Percentiles rank a stretch among this genome's conserved stretches.
Conservation (phyloP, 2,329 filamentous ascomycete genomes). For the Penicillium hesseltinei region DNA sequence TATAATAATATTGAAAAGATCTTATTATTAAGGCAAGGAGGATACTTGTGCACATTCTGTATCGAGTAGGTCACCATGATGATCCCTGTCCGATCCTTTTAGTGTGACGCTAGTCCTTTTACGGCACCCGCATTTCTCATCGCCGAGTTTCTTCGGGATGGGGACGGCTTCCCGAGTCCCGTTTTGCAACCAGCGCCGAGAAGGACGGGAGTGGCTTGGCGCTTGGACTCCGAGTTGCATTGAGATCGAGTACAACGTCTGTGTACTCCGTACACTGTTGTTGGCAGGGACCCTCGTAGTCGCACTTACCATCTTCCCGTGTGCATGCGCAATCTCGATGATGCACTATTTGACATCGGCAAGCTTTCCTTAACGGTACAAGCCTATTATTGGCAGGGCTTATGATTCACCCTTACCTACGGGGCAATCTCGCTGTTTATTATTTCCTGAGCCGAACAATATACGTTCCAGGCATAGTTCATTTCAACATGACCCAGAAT, state of each 20-base stretch:
- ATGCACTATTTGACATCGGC: not conserved
- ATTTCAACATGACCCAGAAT: not conserved
- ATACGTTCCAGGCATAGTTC: not conserved
- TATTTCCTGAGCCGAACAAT: not conserved
- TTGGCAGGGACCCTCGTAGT: not conserved
- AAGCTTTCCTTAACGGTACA: not conserved
- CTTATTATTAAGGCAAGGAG: not conserved
- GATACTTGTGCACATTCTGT: conserved; percentile 3
- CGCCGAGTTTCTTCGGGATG: conserved; percentile 6
- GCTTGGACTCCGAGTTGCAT: conserved; percentile 3
- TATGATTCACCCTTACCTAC: not conserved
- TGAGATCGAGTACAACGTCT: not conserved
- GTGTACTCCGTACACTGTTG: not conserved
- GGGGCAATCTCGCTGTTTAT: not conserved
- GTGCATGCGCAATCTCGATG: conserved; percentile 1
- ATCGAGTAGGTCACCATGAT: not conserved
- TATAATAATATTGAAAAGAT: not conserved
- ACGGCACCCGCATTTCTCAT: not conserved
- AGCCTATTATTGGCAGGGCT: not conserved
- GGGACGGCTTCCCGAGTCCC: conserved; percentile 8
- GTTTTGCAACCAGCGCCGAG: conserved; percentile 2
- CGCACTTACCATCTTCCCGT: not conserved
- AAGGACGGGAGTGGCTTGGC: conserved; percentile 4
- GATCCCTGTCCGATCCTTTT: conserved; percentile 3
- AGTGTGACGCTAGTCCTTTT: not conserved